phyloP scores from a whole-genome alignment of 1,139 yeast genomes.

The Arxiozyma heterogenica region DNA sequence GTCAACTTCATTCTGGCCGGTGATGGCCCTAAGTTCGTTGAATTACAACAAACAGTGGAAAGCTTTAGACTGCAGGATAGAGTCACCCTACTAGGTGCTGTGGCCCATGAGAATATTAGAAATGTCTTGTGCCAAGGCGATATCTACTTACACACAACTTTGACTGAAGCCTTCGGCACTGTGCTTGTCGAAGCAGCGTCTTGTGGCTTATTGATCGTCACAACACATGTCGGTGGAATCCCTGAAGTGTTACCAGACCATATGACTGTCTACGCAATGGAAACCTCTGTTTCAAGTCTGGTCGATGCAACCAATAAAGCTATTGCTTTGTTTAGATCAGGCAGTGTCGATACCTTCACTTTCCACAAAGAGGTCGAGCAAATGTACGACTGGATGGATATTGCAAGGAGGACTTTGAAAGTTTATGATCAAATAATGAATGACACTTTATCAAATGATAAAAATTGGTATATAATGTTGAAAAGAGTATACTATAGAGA shows the following conservation, averaged over 20 bases:
- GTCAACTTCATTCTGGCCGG: conserved; percentile 88
- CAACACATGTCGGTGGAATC: conserved; percentile 95
- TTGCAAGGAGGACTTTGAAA: conserved; percentile 74
- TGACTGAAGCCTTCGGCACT: conserved; percentile 97
- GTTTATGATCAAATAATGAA: conserved; percentile 53
- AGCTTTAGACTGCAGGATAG: conserved; percentile 76
- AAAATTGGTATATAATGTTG: conserved; percentile 44
- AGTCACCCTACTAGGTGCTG: conserved; percentile 76
- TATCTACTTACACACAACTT: conserved; percentile 84
- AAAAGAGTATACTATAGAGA: conserved; percentile 54
- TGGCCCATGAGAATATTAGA: conserved; percentile 86
- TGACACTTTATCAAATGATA: conserved; percentile 33
- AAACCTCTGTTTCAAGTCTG: conserved; percentile 66
- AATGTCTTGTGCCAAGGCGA: conserved; percentile 92
- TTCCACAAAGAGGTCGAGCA: conserved; percentile 71
- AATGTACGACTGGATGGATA: conserved; percentile 91
- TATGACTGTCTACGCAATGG: conserved; percentile 89
- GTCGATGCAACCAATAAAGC: conserved; percentile 63
- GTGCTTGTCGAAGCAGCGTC: conserved; percentile 96
- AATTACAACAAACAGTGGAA: conserved; percentile 92
- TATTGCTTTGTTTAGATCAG: conserved; percentile 46
- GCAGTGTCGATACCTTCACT: conserved; percentile 55
- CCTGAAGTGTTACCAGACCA: conserved; percentile 92
- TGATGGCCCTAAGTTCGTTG: conserved; percentile 91
- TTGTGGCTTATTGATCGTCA: conserved; percentile 87